Conservation (phyloP, 129 eudicot species). For the Arctium minus region DNA sequence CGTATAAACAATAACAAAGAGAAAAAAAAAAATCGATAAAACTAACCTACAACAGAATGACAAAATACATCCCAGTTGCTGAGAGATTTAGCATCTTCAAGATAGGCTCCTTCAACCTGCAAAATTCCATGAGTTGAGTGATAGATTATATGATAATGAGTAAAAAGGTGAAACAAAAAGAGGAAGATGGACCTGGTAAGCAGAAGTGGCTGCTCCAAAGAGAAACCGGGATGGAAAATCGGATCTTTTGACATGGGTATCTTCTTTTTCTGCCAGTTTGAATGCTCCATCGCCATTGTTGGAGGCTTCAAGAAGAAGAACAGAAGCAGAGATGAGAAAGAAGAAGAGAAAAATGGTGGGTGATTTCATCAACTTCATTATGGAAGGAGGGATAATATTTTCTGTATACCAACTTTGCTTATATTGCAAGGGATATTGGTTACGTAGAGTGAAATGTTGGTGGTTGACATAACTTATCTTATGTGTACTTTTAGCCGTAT, state of each 20-base stretch:
- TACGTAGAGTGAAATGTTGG: neutral
- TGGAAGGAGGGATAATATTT: neutral
- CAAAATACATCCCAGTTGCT: constrained; percentile 58
- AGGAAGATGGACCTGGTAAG: constrained; percentile 41
- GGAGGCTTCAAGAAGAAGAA: neutral
- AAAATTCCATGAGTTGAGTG: neutral
- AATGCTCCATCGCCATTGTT: neutral
- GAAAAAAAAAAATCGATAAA: neutral
- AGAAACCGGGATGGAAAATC: neutral
- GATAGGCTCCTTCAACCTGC: constrained; percentile 66
- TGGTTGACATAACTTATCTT: neutral
- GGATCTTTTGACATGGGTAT: constrained; percentile 21
- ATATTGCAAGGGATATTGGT: neutral
- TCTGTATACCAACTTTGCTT: neutral
- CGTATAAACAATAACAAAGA: neutral
- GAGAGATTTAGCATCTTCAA: constrained; percentile 59
- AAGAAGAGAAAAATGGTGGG: neutral
- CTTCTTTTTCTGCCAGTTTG: neutral
- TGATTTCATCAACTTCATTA: neutral
- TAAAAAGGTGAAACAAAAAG: neutral
- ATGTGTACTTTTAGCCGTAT: neutral
- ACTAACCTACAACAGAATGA: neutral
- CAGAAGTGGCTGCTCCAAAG: constrained; percentile 23
- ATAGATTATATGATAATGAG: neutral
- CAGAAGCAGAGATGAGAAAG: neutral